Evolutionary conservation across 208 protist species (phyloP).

Genomic region (Trypanosoma melophagium): DNA sequence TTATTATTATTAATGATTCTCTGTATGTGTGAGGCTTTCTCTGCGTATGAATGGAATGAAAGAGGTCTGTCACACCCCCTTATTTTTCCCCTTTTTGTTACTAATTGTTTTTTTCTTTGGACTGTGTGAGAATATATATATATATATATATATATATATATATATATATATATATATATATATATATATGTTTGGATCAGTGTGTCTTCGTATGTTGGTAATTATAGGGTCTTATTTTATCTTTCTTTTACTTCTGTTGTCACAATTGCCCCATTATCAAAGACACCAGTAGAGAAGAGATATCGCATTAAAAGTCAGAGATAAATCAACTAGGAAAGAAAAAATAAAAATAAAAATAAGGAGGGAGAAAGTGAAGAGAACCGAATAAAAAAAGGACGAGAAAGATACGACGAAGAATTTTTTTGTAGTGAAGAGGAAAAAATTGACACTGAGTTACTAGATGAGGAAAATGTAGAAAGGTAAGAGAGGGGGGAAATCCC

Average conservation of each 20-base stretch:
- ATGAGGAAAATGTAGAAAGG: too few species aligned
- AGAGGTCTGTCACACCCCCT: too few species aligned
- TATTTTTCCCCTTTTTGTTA: too few species aligned
- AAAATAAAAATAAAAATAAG: neutral
- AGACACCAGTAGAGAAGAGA: neutral
- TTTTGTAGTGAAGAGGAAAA: too few species aligned
- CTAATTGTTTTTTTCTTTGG: constrained; percentile 12
- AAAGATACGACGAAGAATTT: too few species aligned
- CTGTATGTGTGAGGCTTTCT: too few species aligned
- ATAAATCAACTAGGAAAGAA: neutral
- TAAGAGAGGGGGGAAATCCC: neutral
- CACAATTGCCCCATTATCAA: neutral
- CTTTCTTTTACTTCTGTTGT: constrained; percentile 9
- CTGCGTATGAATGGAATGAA: too few species aligned
- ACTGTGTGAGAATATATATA: constrained; percentile 14
- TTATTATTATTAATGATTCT: neutral
- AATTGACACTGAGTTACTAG: too few species aligned
- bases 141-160: constrained; percentile 32
- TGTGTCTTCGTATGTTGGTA: constrained; percentile 13
- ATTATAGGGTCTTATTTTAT: neutral
- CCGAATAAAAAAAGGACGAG: too few species aligned
- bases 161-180: constrained; percentile 11
- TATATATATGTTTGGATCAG: neutral
- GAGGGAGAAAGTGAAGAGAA: neutral
- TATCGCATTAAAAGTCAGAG: neutral